phyloP scores from a whole-genome alignment of 2,329 filamentous ascomycete species.

The Ceratocystis cacaofunesta region DNA sequence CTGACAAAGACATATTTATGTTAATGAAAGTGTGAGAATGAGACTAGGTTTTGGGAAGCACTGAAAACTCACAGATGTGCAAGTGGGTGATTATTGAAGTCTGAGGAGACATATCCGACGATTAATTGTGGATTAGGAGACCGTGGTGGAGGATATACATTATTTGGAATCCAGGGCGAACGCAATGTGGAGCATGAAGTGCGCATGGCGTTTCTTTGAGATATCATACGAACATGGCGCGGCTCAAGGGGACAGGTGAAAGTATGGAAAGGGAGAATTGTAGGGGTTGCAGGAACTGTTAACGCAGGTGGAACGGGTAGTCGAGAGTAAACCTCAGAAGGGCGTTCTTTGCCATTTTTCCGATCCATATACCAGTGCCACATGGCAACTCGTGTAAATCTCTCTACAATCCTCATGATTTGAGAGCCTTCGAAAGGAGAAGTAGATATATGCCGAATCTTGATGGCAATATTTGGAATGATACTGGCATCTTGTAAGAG shows the following conservation, averaged over 20 bases:
- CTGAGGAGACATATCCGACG: conserved; percentile 90
- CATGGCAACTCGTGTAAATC: conserved; percentile 59
- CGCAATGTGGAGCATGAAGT: conserved; percentile 84
- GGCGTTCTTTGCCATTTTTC: conserved; percentile 46
- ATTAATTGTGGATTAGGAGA: conserved; percentile 75
- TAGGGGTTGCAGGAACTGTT: conserved; percentile 73
- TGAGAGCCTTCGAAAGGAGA: conserved; percentile 79
- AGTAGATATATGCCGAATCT: conserved; percentile 48
- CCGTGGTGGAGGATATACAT: conserved; percentile 69
- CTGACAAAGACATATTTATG: conserved; percentile 23
- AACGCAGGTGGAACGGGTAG: conserved; percentile 59
- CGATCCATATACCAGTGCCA: conserved; percentile 80
- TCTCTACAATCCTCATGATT: conserved; percentile 68
- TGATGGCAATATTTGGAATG: conserved; percentile 27
- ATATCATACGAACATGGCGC: conserved; percentile 83
- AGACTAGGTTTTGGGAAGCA: background rate
- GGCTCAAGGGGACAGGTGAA: conserved; percentile 90
- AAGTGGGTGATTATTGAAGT: conserved; percentile 96
- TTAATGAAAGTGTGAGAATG: background rate
- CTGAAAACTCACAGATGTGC: conserved; percentile 55
- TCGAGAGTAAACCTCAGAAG: conserved; percentile 48
- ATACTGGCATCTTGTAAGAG: conserved; percentile 26
- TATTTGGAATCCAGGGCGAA: conserved; percentile 68
- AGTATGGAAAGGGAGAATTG: conserved; percentile 90
- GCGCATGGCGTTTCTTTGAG: conserved; percentile 80